Base-by-base conservation (phyloP, 345 rosid species). In the Eutrema heterophyllum region DNA sequence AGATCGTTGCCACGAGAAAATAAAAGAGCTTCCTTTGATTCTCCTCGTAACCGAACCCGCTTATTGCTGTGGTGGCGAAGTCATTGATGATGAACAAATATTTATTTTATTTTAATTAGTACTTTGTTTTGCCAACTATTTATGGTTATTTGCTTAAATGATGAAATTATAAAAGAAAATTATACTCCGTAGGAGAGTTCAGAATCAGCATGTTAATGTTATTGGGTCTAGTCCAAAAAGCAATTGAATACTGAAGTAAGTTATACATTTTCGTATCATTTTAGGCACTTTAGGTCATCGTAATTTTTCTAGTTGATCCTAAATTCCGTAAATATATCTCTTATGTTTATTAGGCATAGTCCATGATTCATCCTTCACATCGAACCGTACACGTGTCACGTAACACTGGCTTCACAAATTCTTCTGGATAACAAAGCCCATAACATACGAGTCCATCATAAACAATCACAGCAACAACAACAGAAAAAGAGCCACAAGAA, bases 391-490 rank as follows among this genome's bases (percentile, higher is more conserved):
- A 74, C 78, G 73, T 74, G 78, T 74, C 68, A 43, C 3, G 11
- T 58, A 74, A 50, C 10, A 67, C 40, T 30, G 54, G 62, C 72
- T 67, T 67, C 73, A 74, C 68, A 59, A 50, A 59, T 18, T 49
- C 46, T 40, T 67, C 29, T 41, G 78, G 78, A 74, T 74, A 74
- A 74, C 73, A 74, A 74, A 65, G 27, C 78, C 77, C 77, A 73
- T 65, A 54, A 73, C 65, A 64, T 24, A 18, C 66, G 38, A 64
- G 11, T 18, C 24, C 38, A 52, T 32, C 33, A 55, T 58, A 70
- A 13, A 46, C 15, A 39, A 61, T 56, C 46, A 48, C 13, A 16
- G 0, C 26, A 13, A 7, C 36, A 9, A 24, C 11, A 4, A 38
- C 6, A 14, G 16, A 3, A 3, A 3, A 9, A 3, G 29, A 32